Base-by-base conservation (phyloP, 305 asterid genomes). In the Fraxinus latifolia region DNA sequence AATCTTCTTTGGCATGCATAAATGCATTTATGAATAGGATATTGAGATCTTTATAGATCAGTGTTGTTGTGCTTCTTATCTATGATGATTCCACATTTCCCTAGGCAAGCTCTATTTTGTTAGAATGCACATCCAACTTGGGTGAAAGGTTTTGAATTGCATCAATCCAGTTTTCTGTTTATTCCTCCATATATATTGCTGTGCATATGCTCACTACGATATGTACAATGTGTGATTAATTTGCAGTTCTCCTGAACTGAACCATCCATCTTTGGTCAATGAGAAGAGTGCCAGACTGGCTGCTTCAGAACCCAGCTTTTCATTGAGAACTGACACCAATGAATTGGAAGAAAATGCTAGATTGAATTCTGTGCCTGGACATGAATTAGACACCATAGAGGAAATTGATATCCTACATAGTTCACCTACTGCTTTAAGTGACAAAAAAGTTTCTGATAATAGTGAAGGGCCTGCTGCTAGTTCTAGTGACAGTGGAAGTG, bases 221-320 rank as follows among this genome's bases (percentile, higher is more conserved):
- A 76, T 74, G 17, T 77, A 85, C 88, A 78, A 85, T 68, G 39
- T 62, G 42, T 58, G 79, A 75, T 79, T 84, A 82, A 81, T 77
- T 80, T 83, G 58, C 93, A 96, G 98, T 84, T 92, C 94, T 72
- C 96, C 97, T 77, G 97, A 90, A 85, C 85, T 86, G 80, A 87
- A 82, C 78, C 84, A 47, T 55, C 89, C 86, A 50, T 87, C 90
- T 37, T 92, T 92, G 67, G 86, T 82, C 82, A 89, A 83, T 47
- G 89, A 84, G 81, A 92, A 87, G 86, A 81, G 80, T 79, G 90
- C 86, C 81, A 91, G 81, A 80, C 80, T 77, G 79, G 83, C 93
- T 79, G 88, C 92, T 87, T 85, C 84, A 86, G 89, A 88, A 83
- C 80, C 90, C 34, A 80, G 17, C 87, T 84, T 88, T 77, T 67